Evolutionary conservation across 2,329 filamentous ascomycete genomes (phyloP).

Genomic region (Xylaria sp.): DNA sequence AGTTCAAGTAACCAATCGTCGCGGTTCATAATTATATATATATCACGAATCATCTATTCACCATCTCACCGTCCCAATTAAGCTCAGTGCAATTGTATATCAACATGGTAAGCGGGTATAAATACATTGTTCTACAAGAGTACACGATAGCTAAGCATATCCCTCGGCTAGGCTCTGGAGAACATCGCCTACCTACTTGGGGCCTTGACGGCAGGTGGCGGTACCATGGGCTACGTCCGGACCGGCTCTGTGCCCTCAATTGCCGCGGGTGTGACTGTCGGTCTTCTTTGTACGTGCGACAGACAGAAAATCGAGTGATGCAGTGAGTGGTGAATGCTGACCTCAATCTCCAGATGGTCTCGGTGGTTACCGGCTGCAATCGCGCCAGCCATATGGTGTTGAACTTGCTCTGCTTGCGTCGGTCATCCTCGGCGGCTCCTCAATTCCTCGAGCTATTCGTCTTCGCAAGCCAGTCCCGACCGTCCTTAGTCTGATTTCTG

Average conservation of each 20-base stretch:
- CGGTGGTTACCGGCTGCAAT: constrained; percentile 82
- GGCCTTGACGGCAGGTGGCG: constrained; percentile 84
- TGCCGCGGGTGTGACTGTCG: constrained; percentile 84
- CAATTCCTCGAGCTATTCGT: constrained; percentile 86
- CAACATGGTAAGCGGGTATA: constrained; percentile 39
- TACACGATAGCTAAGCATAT: constrained; percentile 37
- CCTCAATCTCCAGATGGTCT: constrained; percentile 67
- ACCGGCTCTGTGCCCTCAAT: constrained; percentile 89
- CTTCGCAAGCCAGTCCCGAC: constrained; percentile 85
- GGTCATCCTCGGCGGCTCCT: constrained; percentile 82
- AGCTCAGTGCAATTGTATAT: constrained; percentile 4
- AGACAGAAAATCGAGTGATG: not conserved
- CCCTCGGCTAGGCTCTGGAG: constrained; percentile 51
- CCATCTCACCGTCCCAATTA: not conserved
- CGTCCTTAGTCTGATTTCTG: constrained; percentile 79
- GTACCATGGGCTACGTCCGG: constrained; percentile 84
- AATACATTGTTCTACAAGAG: not conserved
- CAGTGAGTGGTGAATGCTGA: constrained; percentile 25
- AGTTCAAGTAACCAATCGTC: constrained; percentile 5
- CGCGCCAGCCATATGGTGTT: constrained; percentile 79
- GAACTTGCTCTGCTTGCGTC: constrained; percentile 92
- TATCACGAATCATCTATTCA: not conserved
- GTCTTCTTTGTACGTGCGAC: constrained; percentile 64
- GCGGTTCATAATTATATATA: not conserved
- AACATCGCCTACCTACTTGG: constrained; percentile 81